Evolutionary conservation across 495 filamentous ascomycete genomes (phyloP), one percentile per base, ranked within the genome.

Genomic region (Annulohypoxylon stygium): DNA sequence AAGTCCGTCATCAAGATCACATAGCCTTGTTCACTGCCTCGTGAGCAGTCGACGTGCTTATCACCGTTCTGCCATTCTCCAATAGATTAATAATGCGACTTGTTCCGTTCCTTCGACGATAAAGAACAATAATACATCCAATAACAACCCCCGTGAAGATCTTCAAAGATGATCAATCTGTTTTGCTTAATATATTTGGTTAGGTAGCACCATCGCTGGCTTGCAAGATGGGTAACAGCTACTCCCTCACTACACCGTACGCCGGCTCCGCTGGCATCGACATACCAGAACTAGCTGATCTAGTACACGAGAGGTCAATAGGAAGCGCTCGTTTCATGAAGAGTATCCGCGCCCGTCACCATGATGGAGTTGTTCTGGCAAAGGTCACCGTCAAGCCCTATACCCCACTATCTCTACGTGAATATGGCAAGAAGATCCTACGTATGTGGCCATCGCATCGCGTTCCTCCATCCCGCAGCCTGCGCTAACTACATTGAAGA

Each of bases 271-370:
- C 94, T 55, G 93, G 93, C 70, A 97, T 98, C 81, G 96, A 98
- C 81, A 90, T 97, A 18, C 91, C 94, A 41, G 97, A 98, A 85
- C 88, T 98, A 43, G 87, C 91, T 45, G 95, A 98, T 77, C 80
- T 98, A 70, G 86, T 88, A 33, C 97, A 97, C 85, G 96, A 99
- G 81, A 95, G 92, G 81, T 93, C 94, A 14, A 90, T 98, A 77
- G 97, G 96, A 53, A 92, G 90, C 63, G 94, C 93, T n/a, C 89
- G 96, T 33, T 98, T 99, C 77, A 95, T 98, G 90, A 98, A 98
- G 82, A 95, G 92, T 71, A 94, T 98, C 70, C 89, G 95, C 67
- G 97, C 97, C 16, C 86, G 94, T 55, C 92, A 97, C 78, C 90
- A 90, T 54, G 92, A 97, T 86, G 96, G 97, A 54, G 83, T 97